phyloP scores from a whole-genome alignment of 768 basidiomycete genomes.

The Leccinum subgranulosum region DNA sequence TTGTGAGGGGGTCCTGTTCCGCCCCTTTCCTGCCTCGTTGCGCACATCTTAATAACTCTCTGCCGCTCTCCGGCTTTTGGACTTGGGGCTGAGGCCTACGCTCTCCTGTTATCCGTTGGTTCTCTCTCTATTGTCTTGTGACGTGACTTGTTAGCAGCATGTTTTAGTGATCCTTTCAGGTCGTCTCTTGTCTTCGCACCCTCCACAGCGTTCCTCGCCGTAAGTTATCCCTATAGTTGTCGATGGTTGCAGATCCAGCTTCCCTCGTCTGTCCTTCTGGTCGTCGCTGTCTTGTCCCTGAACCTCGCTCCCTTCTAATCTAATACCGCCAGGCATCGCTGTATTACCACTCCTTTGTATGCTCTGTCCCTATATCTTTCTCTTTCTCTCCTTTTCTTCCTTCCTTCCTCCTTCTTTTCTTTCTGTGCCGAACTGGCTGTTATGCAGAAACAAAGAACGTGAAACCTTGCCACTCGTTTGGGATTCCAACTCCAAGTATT shows the following conservation, averaged over 20 bases:
- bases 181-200: conserved; percentile 4
- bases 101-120: conserved; percentile 12
- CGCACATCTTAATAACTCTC: conserved; percentile 9
- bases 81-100: conserved; percentile 13
- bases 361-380: not conserved
- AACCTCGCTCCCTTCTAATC: conserved; percentile 2
- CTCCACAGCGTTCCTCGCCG: not conserved
- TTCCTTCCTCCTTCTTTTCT: not conserved
- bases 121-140: conserved; percentile 8
- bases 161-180: conserved; percentile 6
- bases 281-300: conserved; percentile 1
- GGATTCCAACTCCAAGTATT: not conserved
- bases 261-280: not conserved
- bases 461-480: conserved; percentile 8
- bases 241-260: conserved; percentile 12
- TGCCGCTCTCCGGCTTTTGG: conserved; percentile 10
- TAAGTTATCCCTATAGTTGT: conserved; percentile 14
- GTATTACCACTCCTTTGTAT: conserved; percentile 29
- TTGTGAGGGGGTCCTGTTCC: conserved; percentile 24
- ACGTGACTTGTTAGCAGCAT: conserved; percentile 13
- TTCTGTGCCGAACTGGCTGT: conserved; percentile 9
- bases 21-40: conserved; percentile 5
- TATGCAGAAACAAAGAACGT: conserved; percentile 12
- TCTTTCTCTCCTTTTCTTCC: not conserved
- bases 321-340: conserved; percentile 17